Evolutionary conservation across 1,284 basidiomycete species (phyloP).

Genomic region (Gomphus bonarii): DNA sequence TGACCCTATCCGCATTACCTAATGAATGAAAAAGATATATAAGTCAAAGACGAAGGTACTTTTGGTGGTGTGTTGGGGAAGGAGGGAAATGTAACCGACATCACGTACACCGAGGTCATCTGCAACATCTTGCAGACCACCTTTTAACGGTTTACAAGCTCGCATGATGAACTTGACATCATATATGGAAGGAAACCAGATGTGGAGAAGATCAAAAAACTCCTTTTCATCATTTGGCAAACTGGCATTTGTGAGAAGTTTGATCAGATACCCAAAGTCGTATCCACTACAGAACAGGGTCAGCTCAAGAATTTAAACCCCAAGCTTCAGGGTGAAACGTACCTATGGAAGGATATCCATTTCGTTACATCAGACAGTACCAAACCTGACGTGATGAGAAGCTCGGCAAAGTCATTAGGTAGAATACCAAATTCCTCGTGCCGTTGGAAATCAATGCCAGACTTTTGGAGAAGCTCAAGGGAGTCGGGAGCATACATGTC

Average conservation of each 20-base stretch:
- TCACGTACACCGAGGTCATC: constrained; percentile 75
- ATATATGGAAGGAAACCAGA: constrained; percentile 96
- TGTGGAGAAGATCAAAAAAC: constrained; percentile 82
- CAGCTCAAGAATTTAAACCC: neutral
- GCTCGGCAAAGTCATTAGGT: constrained; percentile 93
- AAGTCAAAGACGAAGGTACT: constrained; percentile 3
- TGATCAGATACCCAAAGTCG: constrained; percentile 98
- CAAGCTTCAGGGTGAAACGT: constrained; percentile 21
- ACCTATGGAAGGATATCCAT: constrained; percentile 99
- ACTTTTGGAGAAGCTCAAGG: constrained; percentile 88
- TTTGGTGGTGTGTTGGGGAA: neutral
- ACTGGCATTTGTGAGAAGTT: constrained; percentile 82
- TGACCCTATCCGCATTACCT: constrained; percentile 85
- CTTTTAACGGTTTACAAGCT: constrained; percentile 80
- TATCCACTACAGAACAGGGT: constrained; percentile 62
- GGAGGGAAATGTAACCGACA: constrained; percentile 12
- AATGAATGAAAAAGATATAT: constrained; percentile 11
- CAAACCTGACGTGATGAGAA: constrained; percentile 92
- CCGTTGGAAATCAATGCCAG: constrained; percentile 91
- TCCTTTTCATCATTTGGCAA: constrained; percentile 83
- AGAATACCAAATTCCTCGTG: constrained; percentile 89
- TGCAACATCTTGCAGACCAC: constrained; percentile 92
- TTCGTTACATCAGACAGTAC: constrained; percentile 85
- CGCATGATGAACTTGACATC: constrained; percentile 98
- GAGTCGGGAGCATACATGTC: constrained; percentile 99